phyloP scores from a whole-genome alignment of 441 rosid species.

The Jatropha podagrica region DNA sequence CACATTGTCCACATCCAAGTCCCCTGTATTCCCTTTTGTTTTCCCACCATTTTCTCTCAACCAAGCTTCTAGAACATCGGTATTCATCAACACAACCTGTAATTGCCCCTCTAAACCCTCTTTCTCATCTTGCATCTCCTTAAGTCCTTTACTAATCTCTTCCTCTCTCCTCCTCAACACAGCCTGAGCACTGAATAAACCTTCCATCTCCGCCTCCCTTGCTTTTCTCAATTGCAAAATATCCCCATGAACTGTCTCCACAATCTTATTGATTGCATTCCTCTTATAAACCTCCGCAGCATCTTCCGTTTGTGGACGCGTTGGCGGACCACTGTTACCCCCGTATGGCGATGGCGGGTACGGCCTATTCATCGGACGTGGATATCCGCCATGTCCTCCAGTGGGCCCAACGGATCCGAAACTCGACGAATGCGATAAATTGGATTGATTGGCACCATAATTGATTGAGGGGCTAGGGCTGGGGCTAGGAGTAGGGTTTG shows the following conservation, averaged over 20 bases:
- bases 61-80: conserved; percentile 72
- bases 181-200: conserved; percentile 61
- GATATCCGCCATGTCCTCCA: conserved; percentile 24
- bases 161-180: conserved; percentile 71
- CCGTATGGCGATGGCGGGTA: conserved; percentile 71
- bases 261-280: conserved; percentile 70
- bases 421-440: conserved; percentile 32
- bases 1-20: conserved; percentile 54
- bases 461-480: conserved; percentile 21
- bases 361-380: conserved; percentile 39
- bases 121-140: conserved; percentile 77
- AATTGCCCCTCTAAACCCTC: conserved; percentile 83
- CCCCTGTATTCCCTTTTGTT: conserved; percentile 42
- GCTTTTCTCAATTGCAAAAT: conserved; percentile 60
- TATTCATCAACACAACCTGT: conserved; percentile 83
- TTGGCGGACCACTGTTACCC: conserved; percentile 24
- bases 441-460: conserved; percentile 17
- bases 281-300: conserved; percentile 66
- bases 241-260: conserved; percentile 74
- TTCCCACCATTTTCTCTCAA: conserved; percentile 67
- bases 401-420: conserved; percentile 33
- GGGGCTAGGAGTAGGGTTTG: conserved; percentile 26
- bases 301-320: conserved; percentile 54
- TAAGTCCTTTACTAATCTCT: conserved; percentile 57
- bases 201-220: conserved; percentile 83